Evolutionary conservation across 1,284 basidiomycete species (phyloP).

Genomic region (Cryptococcus amylolentus): DNA sequence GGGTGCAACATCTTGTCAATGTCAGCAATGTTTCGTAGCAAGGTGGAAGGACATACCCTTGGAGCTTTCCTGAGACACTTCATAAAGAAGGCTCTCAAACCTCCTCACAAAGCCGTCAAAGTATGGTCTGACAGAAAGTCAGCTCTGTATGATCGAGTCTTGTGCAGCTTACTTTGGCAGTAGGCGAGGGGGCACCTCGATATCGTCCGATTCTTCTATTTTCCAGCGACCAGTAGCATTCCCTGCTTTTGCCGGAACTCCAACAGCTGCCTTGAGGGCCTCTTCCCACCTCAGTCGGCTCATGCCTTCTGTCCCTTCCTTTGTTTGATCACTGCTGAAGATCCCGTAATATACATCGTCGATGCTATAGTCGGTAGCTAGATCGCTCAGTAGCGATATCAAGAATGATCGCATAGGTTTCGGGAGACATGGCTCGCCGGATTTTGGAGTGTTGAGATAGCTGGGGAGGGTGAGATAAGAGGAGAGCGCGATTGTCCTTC

Average conservation of each 20-base stretch:
- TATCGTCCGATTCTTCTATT: constrained; percentile 34
- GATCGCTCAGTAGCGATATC: constrained; percentile 54
- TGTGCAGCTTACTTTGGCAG: constrained; percentile 22
- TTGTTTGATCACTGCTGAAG: constrained; percentile 35
- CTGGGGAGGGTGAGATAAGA: constrained; percentile 31
- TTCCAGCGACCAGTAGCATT: constrained; percentile 48
- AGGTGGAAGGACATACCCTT: background rate
- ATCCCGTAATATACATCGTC: constrained; percentile 61
- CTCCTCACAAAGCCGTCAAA: constrained; percentile 55
- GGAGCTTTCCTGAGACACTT: constrained; percentile 54
- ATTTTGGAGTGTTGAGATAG: constrained; percentile 17
- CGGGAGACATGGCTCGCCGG: constrained; percentile 11
- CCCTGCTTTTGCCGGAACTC: constrained; percentile 37
- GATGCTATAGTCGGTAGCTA: constrained; percentile 62
- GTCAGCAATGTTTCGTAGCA: background rate
- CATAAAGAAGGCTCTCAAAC: constrained; percentile 39
- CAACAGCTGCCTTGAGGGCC: constrained; percentile 22
- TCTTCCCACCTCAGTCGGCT: constrained; percentile 41
- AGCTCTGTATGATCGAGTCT: constrained; percentile 1
- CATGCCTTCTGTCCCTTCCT: constrained; percentile 5
- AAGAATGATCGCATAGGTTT: constrained; percentile 27
- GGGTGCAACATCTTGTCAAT: constrained; percentile 8
- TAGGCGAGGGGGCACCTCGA: constrained; percentile 22
- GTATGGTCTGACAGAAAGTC: constrained; percentile 50
- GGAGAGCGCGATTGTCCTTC: constrained; percentile 26